These are phyloP conservation scores for Lepiota brunneoincarnata DNA, from an alignment of 768 basidiomycete species.

Conservation along the genomic window DNA sequence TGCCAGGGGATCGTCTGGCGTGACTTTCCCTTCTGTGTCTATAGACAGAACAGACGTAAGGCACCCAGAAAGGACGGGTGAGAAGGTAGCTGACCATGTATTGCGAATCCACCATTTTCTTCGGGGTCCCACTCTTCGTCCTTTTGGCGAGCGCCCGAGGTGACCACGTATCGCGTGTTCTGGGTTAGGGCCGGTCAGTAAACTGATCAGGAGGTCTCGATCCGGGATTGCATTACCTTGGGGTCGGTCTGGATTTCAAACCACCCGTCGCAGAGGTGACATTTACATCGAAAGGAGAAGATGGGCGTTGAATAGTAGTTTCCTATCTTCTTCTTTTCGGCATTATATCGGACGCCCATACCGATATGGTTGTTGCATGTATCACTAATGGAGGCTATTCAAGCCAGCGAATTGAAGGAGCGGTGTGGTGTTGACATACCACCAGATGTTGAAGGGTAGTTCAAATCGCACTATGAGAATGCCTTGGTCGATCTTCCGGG, in stretches of 20 bases:
- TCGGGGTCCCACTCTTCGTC: slow-evolving; percentile 97
- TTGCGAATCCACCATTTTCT: slow-evolving; percentile 90
- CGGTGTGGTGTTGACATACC: slow-evolving; percentile 45
- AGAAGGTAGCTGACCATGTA: slow-evolving; percentile 60
- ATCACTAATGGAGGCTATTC: slow-evolving; percentile 47
- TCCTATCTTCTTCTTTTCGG: slow-evolving; percentile 97
- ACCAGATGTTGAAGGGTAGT: slow-evolving; percentile 95
- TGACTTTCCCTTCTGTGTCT: slow-evolving; percentile 64
- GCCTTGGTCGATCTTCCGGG: slow-evolving; percentile 94
- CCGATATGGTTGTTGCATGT: slow-evolving; percentile 97
- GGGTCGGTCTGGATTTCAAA: slow-evolving; percentile 98
- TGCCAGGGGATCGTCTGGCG: slow-evolving; percentile 79
- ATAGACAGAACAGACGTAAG: neutral
- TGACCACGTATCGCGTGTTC: slow-evolving; percentile 95
- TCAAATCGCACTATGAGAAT: slow-evolving; percentile 96
- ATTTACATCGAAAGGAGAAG: slow-evolving; percentile 95
- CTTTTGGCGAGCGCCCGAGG: slow-evolving; percentile 90
- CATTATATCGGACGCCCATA: slow-evolving; percentile 99
- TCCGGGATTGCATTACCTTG: slow-evolving; percentile 50
- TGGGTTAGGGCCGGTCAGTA: slow-evolving; percentile 25
- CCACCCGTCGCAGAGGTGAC: slow-evolving; percentile 94
- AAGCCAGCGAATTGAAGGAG: neutral
- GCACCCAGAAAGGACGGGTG: neutral
- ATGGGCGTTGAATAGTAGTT: slow-evolving; percentile 95
- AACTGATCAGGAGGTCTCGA: neutral